A percentile compares a stretch with the other conserved stretches of the same genome.
Evolutionary conservation across 148 eudicot species (phyloP).

Genomic region (Camellia lanceoleosa): DNA sequence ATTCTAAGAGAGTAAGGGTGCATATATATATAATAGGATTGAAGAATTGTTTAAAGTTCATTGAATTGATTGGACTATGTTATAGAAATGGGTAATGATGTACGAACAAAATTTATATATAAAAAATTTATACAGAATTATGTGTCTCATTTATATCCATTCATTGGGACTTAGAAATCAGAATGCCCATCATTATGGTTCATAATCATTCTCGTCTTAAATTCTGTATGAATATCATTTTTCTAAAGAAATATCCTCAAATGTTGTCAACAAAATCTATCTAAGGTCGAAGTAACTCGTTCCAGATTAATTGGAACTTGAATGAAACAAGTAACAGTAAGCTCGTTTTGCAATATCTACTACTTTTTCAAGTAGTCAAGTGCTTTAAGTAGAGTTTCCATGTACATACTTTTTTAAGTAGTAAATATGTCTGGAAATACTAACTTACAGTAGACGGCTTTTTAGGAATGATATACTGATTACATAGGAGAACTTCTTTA

Average conservation of each 20-base stretch:
- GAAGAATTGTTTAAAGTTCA: background rate
- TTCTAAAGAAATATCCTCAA: background rate
- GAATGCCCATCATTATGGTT: too few relatives aligned
- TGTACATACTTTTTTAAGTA: background rate
- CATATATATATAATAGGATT: background rate
- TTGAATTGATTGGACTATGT: background rate
- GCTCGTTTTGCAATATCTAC: background rate
- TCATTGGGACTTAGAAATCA: too few relatives aligned
- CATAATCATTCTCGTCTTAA: too few relatives aligned
- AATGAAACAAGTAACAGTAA: background rate
- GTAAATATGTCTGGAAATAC: background rate
- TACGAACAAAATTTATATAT: too few relatives aligned
- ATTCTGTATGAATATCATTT: too few relatives aligned
- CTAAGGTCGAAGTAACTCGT: background rate
- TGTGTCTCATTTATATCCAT: too few relatives aligned
- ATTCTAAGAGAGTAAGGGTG: background rate
- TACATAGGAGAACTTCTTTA: background rate
- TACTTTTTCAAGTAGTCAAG: background rate
- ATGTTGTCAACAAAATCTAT: background rate
- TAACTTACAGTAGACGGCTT: background rate
- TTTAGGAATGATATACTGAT: background rate
- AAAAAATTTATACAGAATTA: too few relatives aligned
- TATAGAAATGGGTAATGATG: background rate
- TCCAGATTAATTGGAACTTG: background rate
- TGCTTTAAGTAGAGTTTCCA: background rate